phyloP scores from a whole-genome alignment of 306 rosid species.

The Castanospermum australe region DNA sequence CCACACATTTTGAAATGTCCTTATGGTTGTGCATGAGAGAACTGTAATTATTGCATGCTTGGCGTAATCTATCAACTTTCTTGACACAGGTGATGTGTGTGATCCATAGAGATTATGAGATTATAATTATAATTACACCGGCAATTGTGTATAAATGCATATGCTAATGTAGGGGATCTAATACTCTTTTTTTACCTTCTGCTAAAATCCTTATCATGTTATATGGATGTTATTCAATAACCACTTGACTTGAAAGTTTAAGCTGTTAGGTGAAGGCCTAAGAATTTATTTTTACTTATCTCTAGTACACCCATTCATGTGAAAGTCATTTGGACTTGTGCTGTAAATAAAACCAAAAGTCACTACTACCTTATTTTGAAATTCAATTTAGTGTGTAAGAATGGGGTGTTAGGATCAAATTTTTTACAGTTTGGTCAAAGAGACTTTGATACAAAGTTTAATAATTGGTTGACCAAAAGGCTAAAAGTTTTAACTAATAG shows the following conservation, averaged over 20 bases:
- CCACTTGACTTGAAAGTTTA: neutral
- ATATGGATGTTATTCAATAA: neutral
- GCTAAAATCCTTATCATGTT: neutral
- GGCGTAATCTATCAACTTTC: slow-evolving; percentile 6
- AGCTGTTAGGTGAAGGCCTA: neutral
- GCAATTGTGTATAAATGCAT: slow-evolving; percentile 3
- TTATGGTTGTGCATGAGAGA: slow-evolving; percentile 14
- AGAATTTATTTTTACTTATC: neutral
- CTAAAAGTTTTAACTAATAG: slow-evolving; percentile 4
- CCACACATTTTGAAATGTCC: slow-evolving; percentile 11
- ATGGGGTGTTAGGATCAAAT: neutral
- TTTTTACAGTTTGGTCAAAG: neutral
- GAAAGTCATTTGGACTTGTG: neutral
- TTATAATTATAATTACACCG: neutral
- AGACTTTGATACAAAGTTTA: neutral
- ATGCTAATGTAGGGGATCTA: neutral
- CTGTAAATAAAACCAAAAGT: neutral
- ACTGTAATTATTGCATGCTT: neutral
- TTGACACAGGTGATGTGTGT: neutral
- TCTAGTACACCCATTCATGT: neutral
- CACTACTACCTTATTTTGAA: neutral
- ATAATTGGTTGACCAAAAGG: neutral
- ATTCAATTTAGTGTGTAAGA: neutral
- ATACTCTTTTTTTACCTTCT: neutral
- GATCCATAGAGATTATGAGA: neutral